Conservation (phyloP, 2,329 filamentous ascomycete species). For the Pseudogymnoascus sp. region DNA sequence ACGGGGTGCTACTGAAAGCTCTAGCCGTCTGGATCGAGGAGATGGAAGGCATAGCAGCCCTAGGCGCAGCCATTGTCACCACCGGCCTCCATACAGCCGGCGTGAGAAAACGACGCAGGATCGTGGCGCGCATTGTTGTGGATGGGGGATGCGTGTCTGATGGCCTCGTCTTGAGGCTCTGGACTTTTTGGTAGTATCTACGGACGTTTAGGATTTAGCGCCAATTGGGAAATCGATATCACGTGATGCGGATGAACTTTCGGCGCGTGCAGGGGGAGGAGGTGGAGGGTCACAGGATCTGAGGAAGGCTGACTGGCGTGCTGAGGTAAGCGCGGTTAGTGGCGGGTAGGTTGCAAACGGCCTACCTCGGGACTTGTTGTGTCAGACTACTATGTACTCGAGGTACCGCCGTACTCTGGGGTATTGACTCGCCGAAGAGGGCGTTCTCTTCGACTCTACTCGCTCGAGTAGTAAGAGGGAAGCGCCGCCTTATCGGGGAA, state of each 20-base stretch:
- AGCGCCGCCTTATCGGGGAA: not conserved
- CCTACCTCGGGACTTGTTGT: not conserved
- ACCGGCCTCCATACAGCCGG: slow-evolving; percentile 18
- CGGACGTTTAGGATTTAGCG: not conserved
- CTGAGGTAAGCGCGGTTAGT: not conserved
- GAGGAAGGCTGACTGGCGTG: not conserved
- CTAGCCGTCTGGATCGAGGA: slow-evolving; percentile 12
- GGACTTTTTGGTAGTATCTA: slow-evolving; percentile 7
- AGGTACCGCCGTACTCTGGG: not conserved
- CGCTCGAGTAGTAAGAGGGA: not conserved
- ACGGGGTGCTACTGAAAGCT: slow-evolving; percentile 24
- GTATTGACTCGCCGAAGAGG: not conserved
- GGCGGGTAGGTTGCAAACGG: not conserved
- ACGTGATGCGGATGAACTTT: not conserved
- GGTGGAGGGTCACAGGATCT: not conserved
- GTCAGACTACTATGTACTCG: not conserved
- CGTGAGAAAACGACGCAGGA: slow-evolving; percentile 20
- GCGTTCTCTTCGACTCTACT: not conserved
- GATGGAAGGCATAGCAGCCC: not conserved
- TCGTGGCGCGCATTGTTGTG: slow-evolving; percentile 7
- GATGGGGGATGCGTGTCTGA: not conserved
- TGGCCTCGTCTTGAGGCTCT: not conserved
- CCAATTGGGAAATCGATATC: not conserved
- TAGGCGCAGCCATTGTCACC: slow-evolving; percentile 6
- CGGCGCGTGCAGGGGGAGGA: not conserved